Conservation (phyloP, 108 stramenopile species). For the Skeletonema potamos region DNA sequence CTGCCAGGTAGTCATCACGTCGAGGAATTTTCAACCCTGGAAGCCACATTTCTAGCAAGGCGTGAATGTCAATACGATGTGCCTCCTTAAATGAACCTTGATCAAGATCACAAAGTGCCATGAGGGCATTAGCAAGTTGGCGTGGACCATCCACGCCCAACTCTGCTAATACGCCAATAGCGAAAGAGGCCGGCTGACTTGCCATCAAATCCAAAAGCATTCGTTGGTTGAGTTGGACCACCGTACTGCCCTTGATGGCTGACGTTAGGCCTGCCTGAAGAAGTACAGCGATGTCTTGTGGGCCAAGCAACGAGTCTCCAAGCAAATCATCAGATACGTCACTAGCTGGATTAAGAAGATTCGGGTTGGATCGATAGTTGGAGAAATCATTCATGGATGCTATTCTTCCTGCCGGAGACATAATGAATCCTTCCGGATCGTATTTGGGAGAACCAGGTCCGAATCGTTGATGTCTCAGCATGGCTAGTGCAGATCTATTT, state of each 20-base stretch:
- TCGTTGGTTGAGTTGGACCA: slow-evolving; percentile 90
- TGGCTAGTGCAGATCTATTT: slow-evolving; percentile 27
- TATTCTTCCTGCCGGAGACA: slow-evolving; percentile 75
- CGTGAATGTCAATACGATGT: slow-evolving; percentile 79
- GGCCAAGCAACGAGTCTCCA: slow-evolving; percentile 89
- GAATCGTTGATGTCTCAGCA: slow-evolving; percentile 30
- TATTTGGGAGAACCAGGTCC: slow-evolving; percentile 49
- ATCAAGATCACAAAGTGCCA: slow-evolving; percentile 83
- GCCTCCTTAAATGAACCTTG: slow-evolving; percentile 76
- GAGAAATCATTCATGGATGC: slow-evolving; percentile 57
- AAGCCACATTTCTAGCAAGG: slow-evolving; percentile 84
- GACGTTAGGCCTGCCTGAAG: slow-evolving; percentile 87
- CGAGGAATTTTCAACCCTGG: slow-evolving; percentile 80
- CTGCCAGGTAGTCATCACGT: slow-evolving; percentile 87
- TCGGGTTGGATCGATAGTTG: not conserved
- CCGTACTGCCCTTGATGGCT: slow-evolving; percentile 85
- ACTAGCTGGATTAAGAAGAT: not conserved
- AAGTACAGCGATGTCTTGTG: slow-evolving; percentile 87
- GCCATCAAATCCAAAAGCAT: slow-evolving; percentile 90
- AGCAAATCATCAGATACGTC: slow-evolving; percentile 54
- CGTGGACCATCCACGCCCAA: slow-evolving; percentile 81
- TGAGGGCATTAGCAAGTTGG: slow-evolving; percentile 64
- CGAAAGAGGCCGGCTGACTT: slow-evolving; percentile 81
- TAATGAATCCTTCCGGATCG: slow-evolving; percentile 35
- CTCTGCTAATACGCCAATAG: slow-evolving; percentile 85